Base-by-base conservation (phyloP, 1,284 basidiomycete genomes). In the Trichosporon sp. region DNA sequence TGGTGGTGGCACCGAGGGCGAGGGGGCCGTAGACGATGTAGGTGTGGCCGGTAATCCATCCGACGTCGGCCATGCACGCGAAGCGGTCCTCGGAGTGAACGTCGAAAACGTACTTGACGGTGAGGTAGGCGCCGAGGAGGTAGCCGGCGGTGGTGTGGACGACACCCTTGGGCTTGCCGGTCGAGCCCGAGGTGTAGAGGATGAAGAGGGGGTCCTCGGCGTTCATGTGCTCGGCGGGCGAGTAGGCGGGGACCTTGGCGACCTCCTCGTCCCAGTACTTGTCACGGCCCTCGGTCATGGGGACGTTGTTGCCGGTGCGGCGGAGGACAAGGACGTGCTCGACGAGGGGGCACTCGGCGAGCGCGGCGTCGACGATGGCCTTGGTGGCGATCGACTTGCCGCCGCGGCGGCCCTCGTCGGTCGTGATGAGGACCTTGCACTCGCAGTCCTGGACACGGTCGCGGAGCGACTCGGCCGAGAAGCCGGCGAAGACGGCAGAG, bases 31-130 rank as follows among this genome's bases (percentile, higher is more conserved):
- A 99, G 75, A 98, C 88, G 81, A 98, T 98, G 86, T 98, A 92
- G 83, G 93, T 93, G 86, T 98, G 96, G 44, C 96, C 96, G 3
- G 96, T 99, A 84, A 99, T 98, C 96, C 96, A 99, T 60, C 96
- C 96, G 68, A 99, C 88, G 81, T 99, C 96, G 72, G 96, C 96
- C 95, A 98, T 96, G 86, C 97, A 99, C 5, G 92, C 96, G 81
- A 96, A 98, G 75, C 87, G 89, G 85, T 95, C 91, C 67, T 91
- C 92, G 15, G 90, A 88, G 83, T 99, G 97, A 32, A 98, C 89
- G 81, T 99, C 97, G 78, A 98, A 99, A 73, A 98, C 92, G 83
- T 93, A 92, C 85, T 98, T 98, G 83, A 95, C 89, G n/a, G 93
- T 94, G 68, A 97, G 81, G 1, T 92, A 90, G 1, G 92, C 93